Evolutionary conservation across 2,329 filamentous ascomycete species (phyloP).

Genomic region (Incumbomyces lentus): DNA sequence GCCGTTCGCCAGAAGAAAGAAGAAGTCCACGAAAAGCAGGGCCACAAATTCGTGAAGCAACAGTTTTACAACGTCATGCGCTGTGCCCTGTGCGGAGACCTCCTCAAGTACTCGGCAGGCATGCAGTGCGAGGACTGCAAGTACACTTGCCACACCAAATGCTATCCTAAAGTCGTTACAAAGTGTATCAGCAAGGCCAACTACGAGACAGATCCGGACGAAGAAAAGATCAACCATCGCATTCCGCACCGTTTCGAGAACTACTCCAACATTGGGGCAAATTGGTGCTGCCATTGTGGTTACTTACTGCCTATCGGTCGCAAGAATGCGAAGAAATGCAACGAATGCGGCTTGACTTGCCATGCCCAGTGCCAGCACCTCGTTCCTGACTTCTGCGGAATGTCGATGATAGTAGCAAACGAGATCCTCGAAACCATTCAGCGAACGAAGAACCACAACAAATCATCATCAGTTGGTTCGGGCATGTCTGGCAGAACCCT

Average conservation of each 20-base stretch:
- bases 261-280: slow-evolving; percentile 96
- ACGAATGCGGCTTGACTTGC: slow-evolving; percentile 83
- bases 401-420: slow-evolving; percentile 96
- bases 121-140: slow-evolving; percentile 99
- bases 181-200: slow-evolving; percentile 99
- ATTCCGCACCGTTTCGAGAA: slow-evolving; percentile 94
- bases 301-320: slow-evolving; percentile 91
- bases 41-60: slow-evolving; percentile 96
- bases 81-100: slow-evolving; percentile 92
- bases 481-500: slow-evolving; percentile 50
- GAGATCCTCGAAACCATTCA: slow-evolving; percentile 82
- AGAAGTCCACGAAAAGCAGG: slow-evolving; percentile 96
- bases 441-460: slow-evolving; percentile 63
- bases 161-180: slow-evolving; percentile 90
- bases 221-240: slow-evolving; percentile 98
- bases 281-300: slow-evolving; percentile 98
- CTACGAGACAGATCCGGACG: slow-evolving; percentile 93
- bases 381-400: slow-evolving; percentile 96
- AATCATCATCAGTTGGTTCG: slow-evolving; percentile 40
- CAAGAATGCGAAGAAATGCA: slow-evolving; percentile 86
- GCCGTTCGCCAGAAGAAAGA: slow-evolving; percentile 96
- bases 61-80: slow-evolving; percentile 99
- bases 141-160: slow-evolving; percentile 97
- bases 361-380: slow-evolving; percentile 88
- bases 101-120: slow-evolving; percentile 94